Percentiles rank a stretch among this genome's conserved stretches.
Evolutionary conservation across 1,284 basidiomycete species (phyloP).

Genomic region (Sporisorium exsertum): DNA sequence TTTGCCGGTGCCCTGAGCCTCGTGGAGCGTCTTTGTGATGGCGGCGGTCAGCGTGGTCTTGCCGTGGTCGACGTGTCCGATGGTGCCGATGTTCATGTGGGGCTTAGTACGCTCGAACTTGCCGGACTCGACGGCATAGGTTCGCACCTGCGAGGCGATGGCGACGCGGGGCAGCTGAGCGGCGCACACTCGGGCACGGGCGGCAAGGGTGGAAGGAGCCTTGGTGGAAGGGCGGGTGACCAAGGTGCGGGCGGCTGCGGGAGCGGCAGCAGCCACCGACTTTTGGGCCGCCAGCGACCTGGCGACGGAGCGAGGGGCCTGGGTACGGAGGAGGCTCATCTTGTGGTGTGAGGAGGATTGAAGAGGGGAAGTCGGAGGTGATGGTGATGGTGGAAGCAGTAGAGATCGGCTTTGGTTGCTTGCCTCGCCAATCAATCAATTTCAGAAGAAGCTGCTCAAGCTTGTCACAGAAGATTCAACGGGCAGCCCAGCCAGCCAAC

Average conservation of each 20-base stretch:
- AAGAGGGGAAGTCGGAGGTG: constrained; percentile 32
- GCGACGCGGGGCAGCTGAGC: constrained; percentile 41
- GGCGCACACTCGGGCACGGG: constrained; percentile 40
- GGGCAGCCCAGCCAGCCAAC: too few species aligned
- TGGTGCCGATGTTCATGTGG: constrained; percentile 80
- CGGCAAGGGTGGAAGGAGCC: constrained; percentile 35
- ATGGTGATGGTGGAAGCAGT: constrained; percentile 6
- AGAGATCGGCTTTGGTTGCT: not conserved
- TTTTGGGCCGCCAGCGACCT: constrained; percentile 38
- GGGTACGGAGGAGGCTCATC: constrained; percentile 55
- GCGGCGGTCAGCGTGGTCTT: constrained; percentile 96
- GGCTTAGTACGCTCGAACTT: constrained; percentile 88
- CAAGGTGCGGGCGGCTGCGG: constrained; percentile 38
- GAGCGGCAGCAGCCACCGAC: constrained; percentile 36
- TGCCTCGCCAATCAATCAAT: not conserved
- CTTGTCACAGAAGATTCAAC: too few species aligned
- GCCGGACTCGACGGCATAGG: constrained; percentile 75
- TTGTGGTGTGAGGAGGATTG: constrained; percentile 20
- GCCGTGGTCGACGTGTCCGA: constrained; percentile 71
- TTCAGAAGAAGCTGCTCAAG: constrained; percentile 32
- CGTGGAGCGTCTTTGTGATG: constrained; percentile 93
- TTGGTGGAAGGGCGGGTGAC: constrained; percentile 36
- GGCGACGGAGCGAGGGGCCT: constrained; percentile 48
- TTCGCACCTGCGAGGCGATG: constrained; percentile 61
- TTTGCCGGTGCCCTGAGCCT: constrained; percentile 80